phyloP scores from a whole-genome alignment of 768 basidiomycete genomes.

The Pholiota molesta region DNA sequence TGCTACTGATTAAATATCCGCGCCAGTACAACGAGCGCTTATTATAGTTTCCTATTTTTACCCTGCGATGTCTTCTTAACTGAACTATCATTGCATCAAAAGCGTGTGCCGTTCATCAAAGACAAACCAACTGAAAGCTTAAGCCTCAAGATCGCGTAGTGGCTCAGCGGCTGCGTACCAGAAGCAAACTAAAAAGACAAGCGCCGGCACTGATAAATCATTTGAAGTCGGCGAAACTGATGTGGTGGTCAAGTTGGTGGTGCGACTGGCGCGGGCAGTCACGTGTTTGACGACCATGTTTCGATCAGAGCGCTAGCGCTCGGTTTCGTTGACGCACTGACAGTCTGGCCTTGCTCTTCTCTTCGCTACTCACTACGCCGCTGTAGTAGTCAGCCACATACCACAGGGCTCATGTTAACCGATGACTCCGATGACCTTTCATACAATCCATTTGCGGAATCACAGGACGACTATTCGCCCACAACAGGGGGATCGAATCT shows the following conservation, averaged over 20 bases:
- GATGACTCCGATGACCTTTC: constrained; percentile 26
- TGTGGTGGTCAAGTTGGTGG: too few relatives aligned
- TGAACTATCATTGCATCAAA: neutral
- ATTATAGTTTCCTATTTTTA: neutral
- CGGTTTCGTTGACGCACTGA: neutral
- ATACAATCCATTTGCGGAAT: constrained; percentile 31
- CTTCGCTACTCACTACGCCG: neutral
- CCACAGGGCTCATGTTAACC: constrained; percentile 16
- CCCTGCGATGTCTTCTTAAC: neutral
- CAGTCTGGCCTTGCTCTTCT: constrained; percentile 1
- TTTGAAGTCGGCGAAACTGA: neutral
- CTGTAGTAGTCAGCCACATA: constrained; percentile 4
- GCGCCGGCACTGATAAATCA: neutral
- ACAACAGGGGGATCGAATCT: constrained; percentile 19
- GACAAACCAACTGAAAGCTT: neutral
- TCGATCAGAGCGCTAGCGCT: neutral
- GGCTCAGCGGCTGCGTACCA: neutral
- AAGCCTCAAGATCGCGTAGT: neutral
- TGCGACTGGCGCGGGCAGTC: neutral
- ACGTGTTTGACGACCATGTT: neutral
- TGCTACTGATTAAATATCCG: neutral
- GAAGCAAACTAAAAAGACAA: neutral
- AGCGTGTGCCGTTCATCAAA: neutral
- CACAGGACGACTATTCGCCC: constrained; percentile 9
- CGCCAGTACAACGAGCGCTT: neutral